Evolutionary conservation across 2,329 filamentous ascomycete genomes (phyloP).

Genomic region (Teratosphaeria zuluensis): DNA sequence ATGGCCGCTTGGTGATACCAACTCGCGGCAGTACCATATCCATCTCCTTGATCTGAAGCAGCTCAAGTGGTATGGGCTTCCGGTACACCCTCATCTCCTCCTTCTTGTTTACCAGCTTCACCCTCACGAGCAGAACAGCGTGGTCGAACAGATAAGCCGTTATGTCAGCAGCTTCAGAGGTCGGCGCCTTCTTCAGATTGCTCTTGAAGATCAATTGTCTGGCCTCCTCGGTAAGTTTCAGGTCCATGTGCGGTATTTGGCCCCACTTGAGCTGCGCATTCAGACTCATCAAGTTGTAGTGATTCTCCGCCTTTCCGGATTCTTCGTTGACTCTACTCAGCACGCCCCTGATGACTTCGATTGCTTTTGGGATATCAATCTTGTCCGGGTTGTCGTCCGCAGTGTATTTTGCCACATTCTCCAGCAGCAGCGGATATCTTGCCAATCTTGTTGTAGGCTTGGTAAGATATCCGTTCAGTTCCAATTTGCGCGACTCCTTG

Average conservation of each 20-base stretch:
- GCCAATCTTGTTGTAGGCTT: conserved; percentile 94
- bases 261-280: conserved; percentile 88
- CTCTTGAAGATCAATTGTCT: conserved; percentile 93
- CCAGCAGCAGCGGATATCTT: conserved; percentile 82
- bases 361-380: conserved; percentile 82
- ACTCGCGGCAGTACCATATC: conserved; percentile 80
- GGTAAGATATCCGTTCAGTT: conserved; percentile 93
- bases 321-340: conserved; percentile 84
- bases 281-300: conserved; percentile 86
- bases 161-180: conserved; percentile 72
- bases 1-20: conserved; percentile 74
- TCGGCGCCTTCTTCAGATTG: conserved; percentile 82
- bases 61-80: conserved; percentile 86
- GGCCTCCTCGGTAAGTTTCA: conserved; percentile 88
- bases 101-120: conserved; percentile 83
- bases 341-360: conserved; percentile 77
- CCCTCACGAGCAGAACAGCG: conserved; percentile 79
- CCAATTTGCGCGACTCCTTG: conserved; percentile 92
- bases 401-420: conserved; percentile 86
- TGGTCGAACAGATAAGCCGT: conserved; percentile 96
- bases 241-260: conserved; percentile 79
- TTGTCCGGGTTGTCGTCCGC: conserved; percentile 82
- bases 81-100: conserved; percentile 94
- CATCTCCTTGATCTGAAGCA: conserved; percentile 93
- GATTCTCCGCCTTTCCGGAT: conserved; percentile 93